phyloP scores from a whole-genome alignment of 257 asterid genomes.

The Fraxinus pennsylvanica region DNA sequence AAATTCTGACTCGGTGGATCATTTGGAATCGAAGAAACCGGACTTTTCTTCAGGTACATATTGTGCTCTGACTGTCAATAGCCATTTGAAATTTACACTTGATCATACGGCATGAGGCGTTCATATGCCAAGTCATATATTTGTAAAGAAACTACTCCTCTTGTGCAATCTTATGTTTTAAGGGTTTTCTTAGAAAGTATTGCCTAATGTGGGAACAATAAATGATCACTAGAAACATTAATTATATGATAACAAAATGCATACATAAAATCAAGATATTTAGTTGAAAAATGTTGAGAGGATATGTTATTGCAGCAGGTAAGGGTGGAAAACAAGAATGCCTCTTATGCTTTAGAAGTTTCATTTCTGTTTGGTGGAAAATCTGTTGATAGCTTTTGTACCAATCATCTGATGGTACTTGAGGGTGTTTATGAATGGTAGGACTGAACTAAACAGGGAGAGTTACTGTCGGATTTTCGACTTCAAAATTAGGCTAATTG shows the following conservation, averaged over 20 bases:
- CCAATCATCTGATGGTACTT: background rate
- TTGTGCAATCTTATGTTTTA: background rate
- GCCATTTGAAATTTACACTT: background rate
- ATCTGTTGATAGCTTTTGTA: background rate
- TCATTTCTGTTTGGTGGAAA: background rate
- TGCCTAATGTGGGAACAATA: background rate
- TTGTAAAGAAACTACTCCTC: background rate
- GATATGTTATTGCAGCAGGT: no score
- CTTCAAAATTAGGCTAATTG: background rate
- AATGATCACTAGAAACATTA: no score
- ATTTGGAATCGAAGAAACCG: constrained; percentile 26
- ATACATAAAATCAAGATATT: background rate
- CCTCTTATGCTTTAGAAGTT: background rate
- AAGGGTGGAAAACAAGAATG: background rate
- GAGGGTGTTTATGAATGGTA: background rate
- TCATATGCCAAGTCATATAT: background rate
- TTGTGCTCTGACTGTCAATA: background rate
- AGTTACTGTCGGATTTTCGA: background rate
- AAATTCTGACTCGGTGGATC: constrained; percentile 32
- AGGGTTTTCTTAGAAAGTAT: background rate
- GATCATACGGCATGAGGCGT: background rate
- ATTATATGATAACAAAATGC: background rate
- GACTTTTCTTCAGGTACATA: constrained; percentile 45
- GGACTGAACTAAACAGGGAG: background rate
- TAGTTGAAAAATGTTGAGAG: background rate